Evolutionary conservation across 331 rosid genomes (phyloP), one percentile per base, ranked within the genome.

Genomic region (Acacia concinna): DNA sequence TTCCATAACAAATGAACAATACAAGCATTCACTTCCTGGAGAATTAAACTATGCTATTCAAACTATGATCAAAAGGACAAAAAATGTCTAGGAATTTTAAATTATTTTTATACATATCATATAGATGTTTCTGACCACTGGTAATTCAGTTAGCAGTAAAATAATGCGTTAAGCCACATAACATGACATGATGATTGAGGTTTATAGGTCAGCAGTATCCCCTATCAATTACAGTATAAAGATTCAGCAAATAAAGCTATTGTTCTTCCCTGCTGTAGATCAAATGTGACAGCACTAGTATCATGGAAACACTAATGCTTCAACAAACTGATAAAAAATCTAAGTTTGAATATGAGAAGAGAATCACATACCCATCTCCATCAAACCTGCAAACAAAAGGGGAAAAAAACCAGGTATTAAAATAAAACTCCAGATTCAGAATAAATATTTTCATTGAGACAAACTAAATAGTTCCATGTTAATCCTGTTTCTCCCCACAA

Each of bases 331-430:
- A 28, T 10, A 64, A 44, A 56, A 71, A 76, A 75, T 47, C 21
- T 67, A 17, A 30, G 32, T 64, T 60, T 44, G 80, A 67, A 54
- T 34, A 51, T 20, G 59, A 51, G 25, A 7, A 51, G 59, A 51
- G 59, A 51, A 51, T 51, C 59, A 7, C 59, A 7, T n/a, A 51
- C 59, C 99, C 99, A 83, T 95, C 99, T 84, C 99, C 99, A 81
- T 95, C 99, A 82, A 93, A 93, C 99, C 99, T 95, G 92, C 84
- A 88, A 60, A 82, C 38, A 62, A 11, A 80, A 41, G n/a, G 60
- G 31, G n/a, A n/a, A 46, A 31, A 43, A 84, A 68, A 81, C 79
- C 66, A 66, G 21, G 43, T 49, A 73, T 85, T 78, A 92, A 88
- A 57, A 60, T 68, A 83, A 66, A 13, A 70, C 13, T 59, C 68